A percentile compares a stretch with the other conserved stretches of the same genome.
Conservation (phyloP, 2,329 filamentous ascomycete species). For the Trichoderma aggressivum region DNA sequence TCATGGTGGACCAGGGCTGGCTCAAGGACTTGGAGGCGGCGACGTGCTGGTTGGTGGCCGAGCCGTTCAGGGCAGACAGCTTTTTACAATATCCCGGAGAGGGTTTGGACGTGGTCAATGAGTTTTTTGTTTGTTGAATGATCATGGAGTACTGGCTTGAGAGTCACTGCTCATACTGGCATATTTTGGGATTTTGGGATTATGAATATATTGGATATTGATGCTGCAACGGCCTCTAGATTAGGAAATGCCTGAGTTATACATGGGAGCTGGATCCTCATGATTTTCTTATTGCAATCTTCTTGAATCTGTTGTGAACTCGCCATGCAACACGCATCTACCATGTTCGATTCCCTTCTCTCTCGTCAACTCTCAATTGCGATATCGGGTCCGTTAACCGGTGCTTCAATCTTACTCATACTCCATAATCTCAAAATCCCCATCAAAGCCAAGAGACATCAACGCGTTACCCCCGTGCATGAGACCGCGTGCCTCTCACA, state of each 20-base stretch:
- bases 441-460: neutral
- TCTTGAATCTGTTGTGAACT: neutral
- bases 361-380: neutral
- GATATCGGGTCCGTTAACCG: neutral
- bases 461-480: neutral
- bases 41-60: constrained; percentile 14
- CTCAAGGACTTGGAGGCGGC: constrained; percentile 8
- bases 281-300: neutral
- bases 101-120: constrained; percentile 2
- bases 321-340: neutral
- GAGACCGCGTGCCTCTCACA: neutral
- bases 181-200: neutral
- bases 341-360: neutral
- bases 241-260: neutral
- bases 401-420: neutral
- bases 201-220: neutral
- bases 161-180: neutral
- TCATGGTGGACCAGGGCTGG: constrained; percentile 5
- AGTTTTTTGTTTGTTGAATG: neutral
- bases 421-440: neutral
- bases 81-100: neutral
- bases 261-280: neutral
- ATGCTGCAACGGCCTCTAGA: neutral
- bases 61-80: constrained; percentile 8
- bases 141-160: neutral